Base-by-base conservation (phyloP, 495 filamentous ascomycete species). In the Aspergillus sparsus region DNA sequence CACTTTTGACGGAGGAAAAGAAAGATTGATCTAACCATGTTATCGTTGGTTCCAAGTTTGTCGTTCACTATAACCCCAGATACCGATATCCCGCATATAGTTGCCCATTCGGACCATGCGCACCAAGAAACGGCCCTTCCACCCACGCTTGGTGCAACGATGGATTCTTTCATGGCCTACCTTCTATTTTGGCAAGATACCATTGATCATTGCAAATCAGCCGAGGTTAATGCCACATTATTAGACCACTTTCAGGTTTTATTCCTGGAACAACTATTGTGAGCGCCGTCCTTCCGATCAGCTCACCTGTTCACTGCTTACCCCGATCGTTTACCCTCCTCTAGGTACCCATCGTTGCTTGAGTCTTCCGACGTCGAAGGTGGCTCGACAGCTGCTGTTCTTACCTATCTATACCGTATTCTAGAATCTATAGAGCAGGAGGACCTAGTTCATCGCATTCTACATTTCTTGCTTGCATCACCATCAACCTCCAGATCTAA, bases 161-260 rank as follows among this genome's bases (percentile, higher is more conserved):
- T 98, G 74, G 88, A 92, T 49, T 95, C 94, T 0, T 98, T 99
- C 66, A 82, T 99, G 31, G 96, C 94, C 12, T 93, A 97, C 67
- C 79, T 99, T 12, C 76, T 92, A 13, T 98, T 99, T 64, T 99
- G 94, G 95, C 94, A 99, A 67, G 94, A 99, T 72, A 91, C 96
- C 13, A 81, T 99, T 49, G 92, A 97, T 67, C 91, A 98, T 74
- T 99, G 94, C 74, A 85, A 85, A 62, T 97, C 93, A 1, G 79
- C 83, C 2, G 95, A 98, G 68, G 89, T 99, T 49, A 93, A 92
- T 63, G 90, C 89, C 58, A 97, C 92, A 0, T 76, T 99, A 21
- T 77, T 99, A 42, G 95, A 98, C 71, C 95, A 99, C 72, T 99
- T 98, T 68, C 92, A 97, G 69, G 88, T 98, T 61, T 84, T 99